Evolutionary conservation across 805 yeast species (phyloP).

Genomic region (Sporopachydermia lactativora): DNA sequence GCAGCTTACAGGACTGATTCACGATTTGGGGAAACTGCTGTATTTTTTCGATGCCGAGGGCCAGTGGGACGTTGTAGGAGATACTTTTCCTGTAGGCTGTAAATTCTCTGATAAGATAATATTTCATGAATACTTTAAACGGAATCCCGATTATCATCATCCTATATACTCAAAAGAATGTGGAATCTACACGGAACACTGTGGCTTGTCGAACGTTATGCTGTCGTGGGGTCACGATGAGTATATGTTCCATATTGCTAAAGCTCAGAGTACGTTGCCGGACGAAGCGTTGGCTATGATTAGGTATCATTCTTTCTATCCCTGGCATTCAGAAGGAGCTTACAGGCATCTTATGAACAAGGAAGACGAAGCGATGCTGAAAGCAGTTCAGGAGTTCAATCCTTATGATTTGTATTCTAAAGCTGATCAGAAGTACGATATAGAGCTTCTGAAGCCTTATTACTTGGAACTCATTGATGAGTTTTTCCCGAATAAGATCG

Average conservation of each 20-base stretch:
- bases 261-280: conserved; percentile 36
- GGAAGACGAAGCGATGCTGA: conserved; percentile 36
- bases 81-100: conserved; percentile 67
- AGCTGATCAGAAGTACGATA: conserved; percentile 26
- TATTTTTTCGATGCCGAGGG: conserved; percentile 62
- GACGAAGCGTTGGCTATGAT: conserved; percentile 46
- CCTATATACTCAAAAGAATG: conserved; percentile 41
- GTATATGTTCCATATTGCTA: conserved; percentile 47
- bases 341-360: conserved; percentile 41
- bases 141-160: conserved; percentile 35
- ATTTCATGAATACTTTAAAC: conserved; percentile 11
- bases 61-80: conserved; percentile 76
- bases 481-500: conserved; percentile 33
- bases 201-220: conserved; percentile 46
- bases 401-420: conserved; percentile 44
- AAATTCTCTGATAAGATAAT: conserved; percentile 44
- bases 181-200: conserved; percentile 38
- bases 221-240: conserved; percentile 55
- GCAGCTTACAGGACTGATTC: conserved; percentile 59
- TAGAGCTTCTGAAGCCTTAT: conserved; percentile 32
- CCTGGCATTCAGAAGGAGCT: conserved; percentile 48
- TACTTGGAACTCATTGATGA: conserved; percentile 42
- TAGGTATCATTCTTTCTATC: conserved; percentile 46
- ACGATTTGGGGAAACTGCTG: conserved; percentile 54
- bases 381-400: conserved; percentile 40